Percentiles rank a stretch among this genome's conserved stretches.
phyloP scores from a whole-genome alignment of 257 asterid species.

The Lantana camara region DNA sequence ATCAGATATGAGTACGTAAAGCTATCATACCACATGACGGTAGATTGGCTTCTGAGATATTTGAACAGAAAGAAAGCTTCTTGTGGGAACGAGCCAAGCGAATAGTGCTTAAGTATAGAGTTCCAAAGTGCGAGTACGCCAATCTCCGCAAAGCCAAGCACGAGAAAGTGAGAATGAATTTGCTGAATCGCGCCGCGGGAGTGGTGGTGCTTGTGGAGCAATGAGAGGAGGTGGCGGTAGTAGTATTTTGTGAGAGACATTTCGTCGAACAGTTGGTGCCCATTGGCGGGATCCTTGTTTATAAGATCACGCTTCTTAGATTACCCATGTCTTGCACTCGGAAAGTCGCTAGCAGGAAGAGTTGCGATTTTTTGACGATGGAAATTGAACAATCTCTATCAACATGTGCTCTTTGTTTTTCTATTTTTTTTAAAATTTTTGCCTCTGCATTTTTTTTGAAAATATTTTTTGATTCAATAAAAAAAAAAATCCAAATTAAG shows the following conservation, averaged over 20 bases:
- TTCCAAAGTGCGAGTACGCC: conserved; percentile 51
- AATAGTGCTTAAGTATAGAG: conserved; percentile 59
- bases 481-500: too few species aligned
- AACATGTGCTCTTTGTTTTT: too few species aligned
- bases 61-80: conserved; percentile 55
- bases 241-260: conserved; percentile 28
- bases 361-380: too few species aligned
- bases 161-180: conserved; percentile 41
- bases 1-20: conserved; percentile 67
- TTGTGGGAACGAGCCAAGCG: conserved; percentile 49
- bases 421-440: too few species aligned
- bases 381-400: too few species aligned
- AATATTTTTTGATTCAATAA: too few species aligned
- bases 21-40: conserved; percentile 42
- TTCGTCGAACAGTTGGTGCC: conserved; percentile 17
- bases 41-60: conserved; percentile 36
- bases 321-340: too few species aligned
- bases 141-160: conserved; percentile 2
- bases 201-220: conserved; percentile 32
- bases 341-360: too few species aligned
- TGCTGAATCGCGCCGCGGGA: conserved; percentile 43
- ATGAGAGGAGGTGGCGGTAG: conserved; percentile 32
- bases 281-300: not conserved
- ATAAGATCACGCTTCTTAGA: too few species aligned
- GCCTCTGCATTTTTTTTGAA: too few species aligned